These are phyloP conservation scores for Cryptosporidium muris DNA, from an alignment of 169 alveolate genomes.

Conservation along the genomic window DNA sequence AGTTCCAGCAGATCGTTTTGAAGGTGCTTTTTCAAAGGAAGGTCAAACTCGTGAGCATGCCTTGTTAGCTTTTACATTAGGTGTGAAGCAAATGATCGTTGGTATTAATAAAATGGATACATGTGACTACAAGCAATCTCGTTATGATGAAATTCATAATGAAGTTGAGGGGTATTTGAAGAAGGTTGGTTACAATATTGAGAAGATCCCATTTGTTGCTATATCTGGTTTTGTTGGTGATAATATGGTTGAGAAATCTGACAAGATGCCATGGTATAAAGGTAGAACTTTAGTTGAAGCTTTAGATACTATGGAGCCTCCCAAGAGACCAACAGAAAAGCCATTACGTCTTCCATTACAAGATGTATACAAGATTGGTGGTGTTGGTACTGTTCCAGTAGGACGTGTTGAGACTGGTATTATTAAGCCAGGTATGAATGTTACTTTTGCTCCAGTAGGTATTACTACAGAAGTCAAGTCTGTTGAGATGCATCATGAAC, in stretches of 20 bases:
- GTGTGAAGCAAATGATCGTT: slow-evolving; percentile 98
- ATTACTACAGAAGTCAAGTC: slow-evolving; percentile 96
- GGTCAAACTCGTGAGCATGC: slow-evolving; percentile 99
- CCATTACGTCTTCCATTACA: slow-evolving; percentile 97
- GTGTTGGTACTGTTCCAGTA: slow-evolving; percentile 99
- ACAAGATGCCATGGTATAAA: slow-evolving; percentile 97
- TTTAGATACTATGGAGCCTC: slow-evolving; percentile 94
- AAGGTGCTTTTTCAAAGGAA: slow-evolving; percentile 94
- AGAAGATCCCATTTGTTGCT: slow-evolving; percentile 95
- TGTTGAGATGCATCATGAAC: slow-evolving; percentile 98
- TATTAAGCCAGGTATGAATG: slow-evolving; percentile 91
- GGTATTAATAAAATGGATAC: slow-evolving; percentile 99
- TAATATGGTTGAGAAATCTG: slow-evolving; percentile 94
- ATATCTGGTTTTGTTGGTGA: slow-evolving; percentile 98
- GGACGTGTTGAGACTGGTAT: slow-evolving; percentile 99
- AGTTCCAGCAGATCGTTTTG: slow-evolving; percentile 96
- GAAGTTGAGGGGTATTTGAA: slow-evolving; percentile 94
- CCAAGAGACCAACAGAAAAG: slow-evolving; percentile 95
- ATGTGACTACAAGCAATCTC: slow-evolving; percentile 93
- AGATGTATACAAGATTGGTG: slow-evolving; percentile 98
- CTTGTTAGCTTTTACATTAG: slow-evolving; percentile 96
- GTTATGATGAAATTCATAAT: slow-evolving; percentile 94
- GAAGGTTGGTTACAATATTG: slow-evolving; percentile 97
- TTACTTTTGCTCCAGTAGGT: slow-evolving; percentile 94
- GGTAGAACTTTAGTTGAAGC: slow-evolving; percentile 97